Conservation (phyloP, 495 filamentous ascomycete genomes). For the Xylaria sp. region DNA sequence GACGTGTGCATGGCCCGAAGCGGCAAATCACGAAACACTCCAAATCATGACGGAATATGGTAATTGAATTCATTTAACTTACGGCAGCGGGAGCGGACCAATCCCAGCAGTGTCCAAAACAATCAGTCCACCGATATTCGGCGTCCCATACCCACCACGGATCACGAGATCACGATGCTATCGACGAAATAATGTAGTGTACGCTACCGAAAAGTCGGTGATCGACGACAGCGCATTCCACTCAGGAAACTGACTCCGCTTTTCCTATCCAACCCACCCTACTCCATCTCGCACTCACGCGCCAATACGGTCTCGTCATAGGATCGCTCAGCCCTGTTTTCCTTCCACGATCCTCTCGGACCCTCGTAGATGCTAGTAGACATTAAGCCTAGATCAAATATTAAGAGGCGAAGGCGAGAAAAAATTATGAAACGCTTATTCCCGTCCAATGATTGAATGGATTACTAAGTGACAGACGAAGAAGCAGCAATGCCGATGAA, state of each 20-base stretch:
- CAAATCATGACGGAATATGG: neutral
- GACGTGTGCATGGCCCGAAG: neutral
- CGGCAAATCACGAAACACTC: neutral
- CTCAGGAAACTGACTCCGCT: neutral
- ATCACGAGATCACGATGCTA: conserved; percentile 6
- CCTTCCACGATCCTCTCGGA: neutral
- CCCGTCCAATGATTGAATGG: conserved; percentile 4
- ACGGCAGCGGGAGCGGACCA: neutral
- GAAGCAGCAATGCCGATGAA: conserved; percentile 1
- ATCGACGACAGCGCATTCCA: neutral
- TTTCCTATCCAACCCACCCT: conserved; percentile 13
- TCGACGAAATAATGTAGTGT: neutral
- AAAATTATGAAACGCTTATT: conserved; percentile 2
- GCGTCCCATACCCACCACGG: neutral
- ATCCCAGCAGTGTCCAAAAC: neutral
- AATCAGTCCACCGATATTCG: conserved; percentile 9
- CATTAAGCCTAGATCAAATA: conserved; percentile 5
- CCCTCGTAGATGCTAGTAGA: conserved; percentile 11
- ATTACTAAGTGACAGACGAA: neutral
- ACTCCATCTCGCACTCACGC: neutral
- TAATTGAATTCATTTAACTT: neutral
- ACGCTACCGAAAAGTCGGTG: conserved; percentile 4
- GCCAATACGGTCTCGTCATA: conserved; percentile 23
- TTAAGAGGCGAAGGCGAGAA: neutral
- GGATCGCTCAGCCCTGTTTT: conserved; percentile 2